Percentiles rank a stretch among this genome's conserved stretches.
These are phyloP conservation scores for Candida easanensis DNA, from an alignment of 805 yeast species.

Conservation along the genomic window DNA sequence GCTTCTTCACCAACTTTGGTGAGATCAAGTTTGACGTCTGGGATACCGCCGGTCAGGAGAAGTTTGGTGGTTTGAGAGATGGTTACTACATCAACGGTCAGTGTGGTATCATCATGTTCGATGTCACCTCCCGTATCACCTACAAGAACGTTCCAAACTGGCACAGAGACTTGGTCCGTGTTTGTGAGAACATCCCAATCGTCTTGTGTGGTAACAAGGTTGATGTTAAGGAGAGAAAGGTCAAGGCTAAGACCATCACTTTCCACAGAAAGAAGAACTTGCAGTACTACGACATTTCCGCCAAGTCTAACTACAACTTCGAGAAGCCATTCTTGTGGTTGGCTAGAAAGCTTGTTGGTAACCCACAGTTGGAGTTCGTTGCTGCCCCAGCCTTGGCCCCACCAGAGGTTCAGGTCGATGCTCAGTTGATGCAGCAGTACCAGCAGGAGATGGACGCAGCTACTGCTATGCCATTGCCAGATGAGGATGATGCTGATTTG, in stretches of 20 bases:
- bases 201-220: slow-evolving; percentile 99
- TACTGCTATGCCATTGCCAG: slow-evolving; percentile 98
- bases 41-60: slow-evolving; percentile 99
- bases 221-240: slow-evolving; percentile 99
- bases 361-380: slow-evolving; percentile 96
- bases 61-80: slow-evolving; percentile 99
- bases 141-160: slow-evolving; percentile 99
- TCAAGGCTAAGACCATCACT: slow-evolving; percentile 98
- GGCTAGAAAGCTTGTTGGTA: slow-evolving; percentile 98
- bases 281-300: slow-evolving; percentile 99
- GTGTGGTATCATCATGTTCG: slow-evolving; percentile 99
- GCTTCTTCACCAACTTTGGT: slow-evolving; percentile 97
- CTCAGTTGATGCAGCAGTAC: slow-evolving; percentile 94
- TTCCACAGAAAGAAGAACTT: slow-evolving; percentile 99
- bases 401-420: slow-evolving; percentile 98
- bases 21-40: slow-evolving; percentile 98
- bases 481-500: slow-evolving; percentile 99
- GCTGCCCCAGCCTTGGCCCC: slow-evolving; percentile 99
- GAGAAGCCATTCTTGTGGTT: slow-evolving; percentile 99
- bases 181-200: slow-evolving; percentile 99
- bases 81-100: slow-evolving; percentile 99
- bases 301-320: slow-evolving; percentile 98
- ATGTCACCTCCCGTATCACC: slow-evolving; percentile 98
- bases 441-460: slow-evolving; percentile 99
- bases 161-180: slow-evolving; percentile 99